Evolutionary conservation across 2,329 filamentous ascomycete genomes (phyloP).

Genomic region (Fusarium sp.): DNA sequence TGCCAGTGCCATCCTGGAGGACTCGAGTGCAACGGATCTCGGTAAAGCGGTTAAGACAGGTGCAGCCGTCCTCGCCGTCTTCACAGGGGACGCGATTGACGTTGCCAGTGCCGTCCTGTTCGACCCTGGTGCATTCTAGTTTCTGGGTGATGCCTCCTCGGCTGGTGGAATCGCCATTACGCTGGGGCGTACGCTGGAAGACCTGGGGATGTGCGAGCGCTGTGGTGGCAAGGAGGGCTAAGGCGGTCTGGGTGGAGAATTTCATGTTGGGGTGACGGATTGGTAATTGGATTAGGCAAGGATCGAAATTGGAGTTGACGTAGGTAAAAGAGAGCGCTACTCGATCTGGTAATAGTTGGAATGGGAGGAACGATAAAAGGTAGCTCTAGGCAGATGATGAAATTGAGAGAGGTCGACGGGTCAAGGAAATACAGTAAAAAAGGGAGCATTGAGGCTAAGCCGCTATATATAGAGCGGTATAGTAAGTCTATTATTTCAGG

Average conservation of each 20-base stretch:
- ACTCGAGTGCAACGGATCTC: background rate
- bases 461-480: background rate
- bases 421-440: fast-evolving
- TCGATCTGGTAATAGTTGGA: background rate
- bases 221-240: background rate
- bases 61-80: background rate
- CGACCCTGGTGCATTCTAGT: background rate
- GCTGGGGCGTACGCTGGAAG: background rate
- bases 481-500: background rate
- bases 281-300: background rate
- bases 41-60: background rate
- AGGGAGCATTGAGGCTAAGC: background rate
- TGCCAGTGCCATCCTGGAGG: background rate
- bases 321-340: background rate
- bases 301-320: background rate
- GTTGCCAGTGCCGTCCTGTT: background rate
- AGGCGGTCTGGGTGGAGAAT: background rate
- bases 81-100: background rate
- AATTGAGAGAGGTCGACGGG: fast-evolving
- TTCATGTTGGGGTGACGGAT: background rate
- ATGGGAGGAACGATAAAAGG: fast-evolving
- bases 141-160: background rate
- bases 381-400: background rate
- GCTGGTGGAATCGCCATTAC: background rate
- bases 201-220: background rate